Evolutionary conservation across 1,284 basidiomycete species (phyloP), one percentile per base, ranked within the genome.

Genomic region (Golubevia pallescens): DNA sequence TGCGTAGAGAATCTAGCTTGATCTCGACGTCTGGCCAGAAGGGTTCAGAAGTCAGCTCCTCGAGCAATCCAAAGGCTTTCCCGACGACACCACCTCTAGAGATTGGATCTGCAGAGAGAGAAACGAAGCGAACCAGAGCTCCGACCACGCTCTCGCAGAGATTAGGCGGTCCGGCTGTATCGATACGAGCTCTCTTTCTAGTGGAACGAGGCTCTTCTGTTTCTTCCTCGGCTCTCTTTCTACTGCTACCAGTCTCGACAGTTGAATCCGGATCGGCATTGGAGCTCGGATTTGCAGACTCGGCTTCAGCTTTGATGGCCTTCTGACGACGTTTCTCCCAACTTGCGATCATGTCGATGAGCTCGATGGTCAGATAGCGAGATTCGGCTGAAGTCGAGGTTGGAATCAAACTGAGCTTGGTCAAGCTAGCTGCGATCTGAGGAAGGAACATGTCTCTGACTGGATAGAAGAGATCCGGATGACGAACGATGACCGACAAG

Each of bases 11-110:
- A 23, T 73, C 90, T 56, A 98, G 87, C 74, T 97, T 97, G 70
- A 98, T 92, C 8, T 92, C 93, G 14, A 98, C 94, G 79, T 96
- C 94, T n/a, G 89, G 91, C 92, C 97, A 94, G 16, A 94, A 94
- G 60, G 90, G 90, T 0, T 92, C 90, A 1, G 92, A 90, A 24
- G 95, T 89, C 75, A 97, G 91, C 73, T 90, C 89, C 78, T 92
- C 91, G 67, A 99, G 88, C n/a, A 97, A 87, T 3, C 89, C 87
- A 60, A 97, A 88, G 0, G 94, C 93, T 68, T 93, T 90, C 54
- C 92, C 89, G 54, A 93, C 89, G 19, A 95, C 88, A 20, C 89
- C 88, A 21, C 87, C 88, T 64, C 90, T 90, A 14, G 89, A 88
- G 24, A 90, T 88, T 3, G 89, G 88, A 63, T 98, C 95, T 57